Base-by-base conservation (phyloP, 2,329 filamentous ascomycete genomes). In the Aspergillus sojae region DNA sequence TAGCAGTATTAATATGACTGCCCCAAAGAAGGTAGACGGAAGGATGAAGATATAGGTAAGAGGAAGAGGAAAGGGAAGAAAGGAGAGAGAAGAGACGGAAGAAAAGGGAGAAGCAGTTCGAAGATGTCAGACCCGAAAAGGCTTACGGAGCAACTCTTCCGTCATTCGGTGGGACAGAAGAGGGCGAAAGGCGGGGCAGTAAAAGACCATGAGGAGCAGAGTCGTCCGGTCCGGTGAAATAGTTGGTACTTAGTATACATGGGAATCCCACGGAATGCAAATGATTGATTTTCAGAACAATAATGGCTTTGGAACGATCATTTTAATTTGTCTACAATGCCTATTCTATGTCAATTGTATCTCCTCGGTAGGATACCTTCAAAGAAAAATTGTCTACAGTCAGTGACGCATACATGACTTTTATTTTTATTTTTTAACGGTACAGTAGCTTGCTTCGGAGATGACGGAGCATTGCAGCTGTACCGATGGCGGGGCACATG, bases 61-160 rank as follows among this genome's bases (percentile, higher is more conserved):
- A 61, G 50, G 48, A 65, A 63, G 62, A 61, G 60, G 56, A 65
- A 66, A 67, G 58, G 61, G 61, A 64, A 62, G 62, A 68, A 64
- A 62, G 64, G 67, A 65, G 67, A 67, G 59, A 62, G 61, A 64
- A 67, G 61, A 66, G 69, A 64, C 65, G 71, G 63, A 68, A 65
- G 64, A 66, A 70, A 67, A 69, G 65, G 69, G 69, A 71, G 67
- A 63, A 67, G 65, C 68, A 60, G 63, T 62, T 65, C 43, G 64
- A 67, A 59, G 66, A 68, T 66, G 65, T 62, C 65, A 52, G 48
- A 52, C 28, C 48, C 28, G 48, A 52, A 52, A 63, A 60, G 70
- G 72, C 70, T 75, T 71, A 76, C 74, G 74, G 74, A 75, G 72
- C 72, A 72, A 73, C 59, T 70, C 69, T 74, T 76, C 75, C 74